A percentile compares a stretch with the other conserved stretches of the same genome.
phyloP scores from a whole-genome alignment of 441 rosid genomes.

The Hura crepitans region DNA sequence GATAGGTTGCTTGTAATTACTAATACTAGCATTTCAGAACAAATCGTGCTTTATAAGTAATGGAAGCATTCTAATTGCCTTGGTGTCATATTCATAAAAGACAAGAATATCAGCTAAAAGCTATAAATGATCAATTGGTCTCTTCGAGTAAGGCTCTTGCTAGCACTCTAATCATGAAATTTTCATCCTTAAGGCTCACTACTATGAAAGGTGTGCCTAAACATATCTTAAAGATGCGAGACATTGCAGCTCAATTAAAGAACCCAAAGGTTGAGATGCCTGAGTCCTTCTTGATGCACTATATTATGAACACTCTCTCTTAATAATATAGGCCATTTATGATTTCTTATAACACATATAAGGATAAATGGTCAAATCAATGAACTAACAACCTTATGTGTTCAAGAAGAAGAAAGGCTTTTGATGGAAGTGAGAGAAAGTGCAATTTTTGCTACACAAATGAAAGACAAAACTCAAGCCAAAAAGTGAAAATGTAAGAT shows the following conservation, averaged over 20 bases:
- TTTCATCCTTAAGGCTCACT: slow-evolving; percentile 8
- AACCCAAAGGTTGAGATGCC: too few species aligned
- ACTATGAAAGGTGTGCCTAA: neutral
- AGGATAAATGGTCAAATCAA: neutral
- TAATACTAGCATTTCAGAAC: too few species aligned
- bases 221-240: neutral
- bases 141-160: neutral
- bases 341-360: neutral
- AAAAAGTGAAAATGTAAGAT: neutral
- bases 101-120: too few species aligned
- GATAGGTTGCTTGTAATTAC: too few species aligned
- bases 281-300: neutral
- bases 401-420: neutral
- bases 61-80: too few species aligned
- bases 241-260: too few species aligned
- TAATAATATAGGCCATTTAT: neutral
- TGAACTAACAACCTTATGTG: neutral
- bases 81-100: too few species aligned
- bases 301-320: neutral
- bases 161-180: slow-evolving; percentile 3
- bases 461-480: neutral
- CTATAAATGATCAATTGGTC: slow-evolving; percentile 3
- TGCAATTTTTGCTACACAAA: too few species aligned
- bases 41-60: too few species aligned
- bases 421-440: too few species aligned